Conservation (phyloP, 139 green algal species). For the Astrephomene gubernaculifera region DNA sequence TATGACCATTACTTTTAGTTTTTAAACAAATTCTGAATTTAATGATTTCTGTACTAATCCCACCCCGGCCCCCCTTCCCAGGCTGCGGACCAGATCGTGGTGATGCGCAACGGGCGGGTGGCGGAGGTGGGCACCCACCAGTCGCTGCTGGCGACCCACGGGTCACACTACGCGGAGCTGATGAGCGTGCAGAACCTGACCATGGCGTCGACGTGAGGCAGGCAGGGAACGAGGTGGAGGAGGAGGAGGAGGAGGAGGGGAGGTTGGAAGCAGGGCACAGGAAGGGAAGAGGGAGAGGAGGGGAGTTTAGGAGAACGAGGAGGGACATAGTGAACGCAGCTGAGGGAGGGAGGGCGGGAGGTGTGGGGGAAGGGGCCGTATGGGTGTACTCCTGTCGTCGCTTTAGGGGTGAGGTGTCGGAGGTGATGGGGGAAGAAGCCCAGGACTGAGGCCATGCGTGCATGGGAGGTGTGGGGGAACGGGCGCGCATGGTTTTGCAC, state of each 20-base stretch:
- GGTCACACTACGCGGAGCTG: constrained; percentile 75
- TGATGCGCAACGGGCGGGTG: constrained; percentile 65
- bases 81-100: constrained; percentile 84
- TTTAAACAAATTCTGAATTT: not conserved
- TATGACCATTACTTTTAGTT: not conserved
- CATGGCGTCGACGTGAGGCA: constrained; percentile 50
- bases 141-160: constrained; percentile 55
- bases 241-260: not conserved
- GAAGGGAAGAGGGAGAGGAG: too few relatives aligned
- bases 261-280: not conserved
- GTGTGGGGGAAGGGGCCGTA: too few relatives aligned
- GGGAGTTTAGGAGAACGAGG: too few relatives aligned
- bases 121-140: constrained; percentile 69
- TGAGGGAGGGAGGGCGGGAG: too few relatives aligned
- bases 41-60: too few relatives aligned
- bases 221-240: not conserved
- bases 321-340: too few relatives aligned
- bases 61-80: constrained; percentile 22
- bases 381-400: too few relatives aligned
- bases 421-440: too few relatives aligned
- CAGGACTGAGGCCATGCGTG: too few relatives aligned
- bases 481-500: too few relatives aligned
- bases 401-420: too few relatives aligned
- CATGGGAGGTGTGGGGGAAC: too few relatives aligned
- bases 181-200: constrained; percentile 70